A percentile compares a stretch with the other conserved stretches of the same genome.
Conservation (phyloP, 768 basidiomycete genomes). For the Jaapia argillacea region DNA sequence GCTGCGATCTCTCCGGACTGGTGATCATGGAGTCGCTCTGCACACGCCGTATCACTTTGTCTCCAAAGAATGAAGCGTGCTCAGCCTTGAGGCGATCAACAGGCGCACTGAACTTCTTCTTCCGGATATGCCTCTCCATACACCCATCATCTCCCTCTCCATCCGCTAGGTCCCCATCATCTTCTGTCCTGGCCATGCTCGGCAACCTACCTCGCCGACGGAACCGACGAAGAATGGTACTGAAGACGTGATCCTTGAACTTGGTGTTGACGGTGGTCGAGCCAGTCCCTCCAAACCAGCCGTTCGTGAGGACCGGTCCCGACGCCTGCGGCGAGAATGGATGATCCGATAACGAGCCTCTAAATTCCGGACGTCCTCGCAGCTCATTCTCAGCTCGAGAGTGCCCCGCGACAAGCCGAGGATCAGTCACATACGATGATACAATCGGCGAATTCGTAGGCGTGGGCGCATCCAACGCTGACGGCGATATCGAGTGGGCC, state of each 20-base stretch:
- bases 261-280: constrained; percentile 91
- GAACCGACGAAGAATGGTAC: constrained; percentile 71
- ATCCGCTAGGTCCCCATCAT: constrained; percentile 46
- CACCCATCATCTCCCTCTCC: constrained; percentile 15
- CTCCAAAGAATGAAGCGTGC: constrained; percentile 25
- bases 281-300: constrained; percentile 81
- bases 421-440: neutral
- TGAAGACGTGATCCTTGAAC: constrained; percentile 93
- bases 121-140: constrained; percentile 10
- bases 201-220: constrained; percentile 23
- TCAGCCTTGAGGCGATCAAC: constrained; percentile 30
- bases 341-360: constrained; percentile 32
- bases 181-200: constrained; percentile 34
- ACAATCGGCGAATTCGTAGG: constrained; percentile 17
- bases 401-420: neutral
- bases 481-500: neutral
- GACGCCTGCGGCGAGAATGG: constrained; percentile 21
- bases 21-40: constrained; percentile 43
- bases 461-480: constrained; percentile 9
- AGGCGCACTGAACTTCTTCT: constrained; percentile 29
- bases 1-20: constrained; percentile 24
- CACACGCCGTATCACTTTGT: constrained; percentile 43
- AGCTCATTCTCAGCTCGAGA: constrained; percentile 15
- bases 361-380: constrained; percentile 23
- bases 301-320: constrained; percentile 15